Percentiles rank a stretch among this genome's conserved stretches.
phyloP scores from a whole-genome alignment of 1,284 basidiomycete species.

The Cryptococcus amylolentus region DNA sequence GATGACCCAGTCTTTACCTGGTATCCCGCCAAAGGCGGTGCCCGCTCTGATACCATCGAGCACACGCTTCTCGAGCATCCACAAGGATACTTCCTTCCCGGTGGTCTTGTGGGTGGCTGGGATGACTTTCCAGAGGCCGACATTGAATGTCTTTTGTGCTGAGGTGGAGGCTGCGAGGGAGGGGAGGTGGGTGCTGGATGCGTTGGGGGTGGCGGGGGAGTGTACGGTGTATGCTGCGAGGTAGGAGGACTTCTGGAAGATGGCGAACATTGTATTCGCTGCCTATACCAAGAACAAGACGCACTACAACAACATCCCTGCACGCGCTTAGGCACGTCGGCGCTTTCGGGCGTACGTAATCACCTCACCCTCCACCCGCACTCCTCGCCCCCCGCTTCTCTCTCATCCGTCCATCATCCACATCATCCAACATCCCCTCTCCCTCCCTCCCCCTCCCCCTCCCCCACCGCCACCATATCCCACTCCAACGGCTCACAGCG shows the following conservation, averaged over 20 bases:
- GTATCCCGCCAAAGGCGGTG: conserved; percentile 51
- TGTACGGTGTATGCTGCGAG: conserved; percentile 74
- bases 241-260: conserved; percentile 81
- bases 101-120: conserved; percentile 81
- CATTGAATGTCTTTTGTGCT: conserved; percentile 55
- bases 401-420: background rate
- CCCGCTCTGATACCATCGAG: conserved; percentile 67
- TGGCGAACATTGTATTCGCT: conserved; percentile 65
- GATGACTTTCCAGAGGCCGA: conserved; percentile 86
- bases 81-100: conserved; percentile 79
- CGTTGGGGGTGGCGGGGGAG: conserved; percentile 22
- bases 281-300: no score
- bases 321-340: no score
- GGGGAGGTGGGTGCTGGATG: conserved; percentile 44
- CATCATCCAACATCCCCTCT: background rate
- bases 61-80: conserved; percentile 79
- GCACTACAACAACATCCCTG: no score
- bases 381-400: background rate
- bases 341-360: no score
- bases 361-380: background rate
- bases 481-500: background rate
- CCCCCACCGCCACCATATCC: background rate
- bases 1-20: conserved; percentile 61
- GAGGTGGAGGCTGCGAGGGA: conserved; percentile 34
- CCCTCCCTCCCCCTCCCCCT: background rate